These are phyloP conservation scores for Chaetomium sp. DNA, from an alignment of 2,329 filamentous ascomycete genomes.

Conservation along the genomic window DNA sequence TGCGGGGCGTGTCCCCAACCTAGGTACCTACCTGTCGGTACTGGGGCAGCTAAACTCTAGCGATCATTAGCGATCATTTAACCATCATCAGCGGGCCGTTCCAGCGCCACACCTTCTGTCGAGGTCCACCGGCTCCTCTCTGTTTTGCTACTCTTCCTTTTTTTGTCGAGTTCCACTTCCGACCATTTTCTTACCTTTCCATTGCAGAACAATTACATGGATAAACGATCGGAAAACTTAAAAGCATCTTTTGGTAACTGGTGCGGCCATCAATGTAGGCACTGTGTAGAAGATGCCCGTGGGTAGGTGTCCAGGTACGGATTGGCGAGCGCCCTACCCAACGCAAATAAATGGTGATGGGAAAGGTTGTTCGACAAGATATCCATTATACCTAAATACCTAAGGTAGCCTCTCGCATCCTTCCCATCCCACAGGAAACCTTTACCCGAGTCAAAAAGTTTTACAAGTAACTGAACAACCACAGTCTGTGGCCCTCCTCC, in stretches of 20 bases:
- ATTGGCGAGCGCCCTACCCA: background rate
- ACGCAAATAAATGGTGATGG: background rate
- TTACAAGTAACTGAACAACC: too few species aligned
- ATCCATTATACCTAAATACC: background rate
- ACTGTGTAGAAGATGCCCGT: too few species aligned
- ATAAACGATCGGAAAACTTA: background rate
- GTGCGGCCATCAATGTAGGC: background rate
- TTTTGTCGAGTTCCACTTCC: too few species aligned
- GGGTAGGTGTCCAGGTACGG: too few species aligned
- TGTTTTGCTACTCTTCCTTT: background rate
- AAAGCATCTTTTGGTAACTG: background rate
- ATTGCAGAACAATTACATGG: background rate
- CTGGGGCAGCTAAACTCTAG: too few species aligned
- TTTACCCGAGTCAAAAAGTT: background rate
- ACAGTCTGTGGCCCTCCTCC: too few species aligned
- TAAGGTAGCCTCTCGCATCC: background rate
- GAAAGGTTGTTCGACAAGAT: background rate
- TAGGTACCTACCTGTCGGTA: too few species aligned
- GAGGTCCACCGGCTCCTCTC: background rate
- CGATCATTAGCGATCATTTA: too few species aligned
- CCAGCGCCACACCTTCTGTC: conserved; percentile 18
- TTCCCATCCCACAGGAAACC: background rate
- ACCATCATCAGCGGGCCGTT: conserved; percentile 13
- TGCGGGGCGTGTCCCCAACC: background rate
- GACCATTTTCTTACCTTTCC: background rate